Evolutionary conservation across 192 early-diverging fungal species (phyloP), one percentile per base, ranked within the genome.

Genomic region (Fimicolochytrium jonesii): DNA sequence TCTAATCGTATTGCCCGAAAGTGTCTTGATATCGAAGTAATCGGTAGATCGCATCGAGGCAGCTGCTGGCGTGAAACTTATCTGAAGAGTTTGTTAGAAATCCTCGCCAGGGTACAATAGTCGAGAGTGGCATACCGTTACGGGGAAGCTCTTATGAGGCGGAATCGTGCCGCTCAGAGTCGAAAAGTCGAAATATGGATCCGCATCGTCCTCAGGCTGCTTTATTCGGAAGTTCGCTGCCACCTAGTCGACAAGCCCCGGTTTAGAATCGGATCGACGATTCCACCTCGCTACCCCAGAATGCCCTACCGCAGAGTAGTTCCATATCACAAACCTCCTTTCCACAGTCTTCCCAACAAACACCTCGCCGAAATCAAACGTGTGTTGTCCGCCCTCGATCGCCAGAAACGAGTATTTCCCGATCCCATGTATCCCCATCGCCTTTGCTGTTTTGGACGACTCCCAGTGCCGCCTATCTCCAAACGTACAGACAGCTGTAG

Each of bases 341-440:
- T 83, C 78, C 1, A 50, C 55, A 30, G 31, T 66, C 22, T 62
- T 57, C 0, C 81, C 81, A 29, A 83, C 70, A 66, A 69, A 83
- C n/a, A 76, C 74, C 11, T 78, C 71, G 0, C 76, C 79, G 72
- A 83, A 83, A 49, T 83, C 72, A 53, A 81, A 79, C 6, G 36
- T 35, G n/a, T 43, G 30, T 1, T 20, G 15, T 9, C 56, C 49
- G 0, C 67, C 69, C 30, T 77, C 71, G 37, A 78, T 74, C 2
- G 45, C 43, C n/a, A 83, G 37, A 47, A 82, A 77, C 4, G 79
- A 82, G 64, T 69, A 83, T 59, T 83, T 83, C 18, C 77, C 74
- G 31, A 82, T 78, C 33, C 74, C 81, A 25, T 57, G 68, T 1
- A 83, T 64, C 2, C 52, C 74, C 47, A 78, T 48, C 2, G 69